Base-by-base conservation (phyloP, 306 rosid genomes). In the Begonia peltatifolia region DNA sequence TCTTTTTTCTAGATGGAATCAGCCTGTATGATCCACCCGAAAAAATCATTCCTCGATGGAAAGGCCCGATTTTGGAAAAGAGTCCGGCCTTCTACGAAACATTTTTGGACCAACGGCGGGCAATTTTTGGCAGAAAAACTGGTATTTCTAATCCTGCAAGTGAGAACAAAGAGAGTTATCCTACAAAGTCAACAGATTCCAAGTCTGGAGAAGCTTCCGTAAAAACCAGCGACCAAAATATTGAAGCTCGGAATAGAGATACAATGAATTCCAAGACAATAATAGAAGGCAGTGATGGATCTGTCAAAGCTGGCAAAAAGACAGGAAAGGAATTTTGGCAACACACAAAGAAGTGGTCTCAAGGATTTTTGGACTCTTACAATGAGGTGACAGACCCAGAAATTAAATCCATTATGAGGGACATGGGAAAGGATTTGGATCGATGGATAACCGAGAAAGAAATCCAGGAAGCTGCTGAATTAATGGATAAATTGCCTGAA, bases 281-380 rank as follows among this genome's bases (percentile, higher is more conserved):
- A 57, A 68, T 90, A 58, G 95, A 90, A 76, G 78, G 84, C 65
- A 90, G 95, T 52, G 95, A 85, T 68, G 97, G 95, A 50, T 90
- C 97, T 58, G 65, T 76, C 30, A 78, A 72, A 65, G 76, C 62
- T 63, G 97, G 97, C 63, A 90, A 76, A 67, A 83, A 80, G 49
- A 68, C 92, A 44, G 94, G 92, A 69, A 90, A 90, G 80, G 94
- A 90, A 65, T 85, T 76, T 80, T 90, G 95, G 94, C 85, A 90
- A 59, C 97, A 85, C 76, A 85, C 97, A 9, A 85, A 90, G 77
- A 90, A 90, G 71, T 90, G 97, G 95, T 85, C 97, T 18, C 74
- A 14, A 53, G 95, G 80, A 14, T 90, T 90, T 71, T 48, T 90
- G 80, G 84, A 90, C 11, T 80, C 80, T 61, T 85, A 83, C 74